Conservation (phyloP, 148 eudicot species). For the Beta vulgaris region DNA sequence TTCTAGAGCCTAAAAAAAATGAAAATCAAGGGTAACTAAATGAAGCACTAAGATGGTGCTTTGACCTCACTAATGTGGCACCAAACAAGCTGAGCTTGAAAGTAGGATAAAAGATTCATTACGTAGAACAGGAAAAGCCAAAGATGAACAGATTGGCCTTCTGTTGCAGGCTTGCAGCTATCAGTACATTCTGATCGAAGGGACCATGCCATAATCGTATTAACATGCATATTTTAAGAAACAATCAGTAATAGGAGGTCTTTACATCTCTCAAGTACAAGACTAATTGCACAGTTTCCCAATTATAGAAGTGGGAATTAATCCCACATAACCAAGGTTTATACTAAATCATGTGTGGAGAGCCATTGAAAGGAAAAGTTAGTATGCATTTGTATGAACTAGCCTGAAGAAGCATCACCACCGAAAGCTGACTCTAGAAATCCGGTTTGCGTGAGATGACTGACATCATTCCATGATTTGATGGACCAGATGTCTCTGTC, state of each 20-base stretch:
- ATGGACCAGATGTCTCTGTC: constrained; percentile 58
- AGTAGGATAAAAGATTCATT: no score
- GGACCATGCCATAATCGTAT: background rate
- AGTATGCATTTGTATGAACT: constrained; percentile 18
- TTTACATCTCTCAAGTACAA: background rate
- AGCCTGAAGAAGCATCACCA: constrained; percentile 76
- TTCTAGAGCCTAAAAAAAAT: no score
- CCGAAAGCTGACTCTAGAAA: constrained; percentile 73
- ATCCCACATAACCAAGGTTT: background rate
- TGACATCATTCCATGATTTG: constrained; percentile 75
- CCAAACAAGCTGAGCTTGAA: no score
- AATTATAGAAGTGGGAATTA: background rate
- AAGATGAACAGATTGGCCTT: background rate
- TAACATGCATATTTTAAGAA: background rate
- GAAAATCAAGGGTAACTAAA: no score
- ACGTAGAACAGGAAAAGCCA: no score
- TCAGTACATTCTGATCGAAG: background rate
- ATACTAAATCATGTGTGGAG: background rate
- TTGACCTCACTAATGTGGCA: no score
- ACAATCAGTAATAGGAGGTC: background rate
- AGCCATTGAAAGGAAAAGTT: background rate
- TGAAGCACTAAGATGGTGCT: no score
- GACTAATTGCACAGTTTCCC: background rate
- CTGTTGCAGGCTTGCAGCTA: background rate
- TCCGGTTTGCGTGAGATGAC: constrained; percentile 57